Conservation (phyloP, 2,329 filamentous ascomycete genomes). For the Colletotrichum tropicale region DNA sequence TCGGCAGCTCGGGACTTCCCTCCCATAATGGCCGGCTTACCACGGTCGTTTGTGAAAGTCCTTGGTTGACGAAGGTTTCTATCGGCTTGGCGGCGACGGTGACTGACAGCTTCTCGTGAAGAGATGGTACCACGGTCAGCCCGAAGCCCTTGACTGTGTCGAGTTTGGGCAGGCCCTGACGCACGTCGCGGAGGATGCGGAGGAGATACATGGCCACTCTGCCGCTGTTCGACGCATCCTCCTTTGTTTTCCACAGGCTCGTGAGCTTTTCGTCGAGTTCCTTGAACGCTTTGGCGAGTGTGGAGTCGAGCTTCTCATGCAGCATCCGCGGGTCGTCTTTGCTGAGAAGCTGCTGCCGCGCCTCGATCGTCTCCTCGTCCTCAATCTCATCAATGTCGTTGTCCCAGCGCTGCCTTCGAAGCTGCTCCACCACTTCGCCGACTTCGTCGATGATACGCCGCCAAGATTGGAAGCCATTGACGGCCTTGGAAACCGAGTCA, state of each 20-base stretch:
- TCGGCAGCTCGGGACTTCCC: constrained; percentile 71
- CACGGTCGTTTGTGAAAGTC: constrained; percentile 51
- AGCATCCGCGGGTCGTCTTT: constrained; percentile 73
- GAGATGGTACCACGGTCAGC: constrained; percentile 60
- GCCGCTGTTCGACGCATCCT: constrained; percentile 52
- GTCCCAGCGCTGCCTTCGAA: constrained; percentile 75
- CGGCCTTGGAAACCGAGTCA: constrained; percentile 65
- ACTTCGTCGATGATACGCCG: constrained; percentile 73
- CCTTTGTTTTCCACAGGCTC: constrained; percentile 51
- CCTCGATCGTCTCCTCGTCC: constrained; percentile 73
- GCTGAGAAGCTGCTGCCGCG: constrained; percentile 70
- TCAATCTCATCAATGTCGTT: constrained; percentile 76
- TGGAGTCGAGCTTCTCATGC: constrained; percentile 60
- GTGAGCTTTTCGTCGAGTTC: constrained; percentile 62
- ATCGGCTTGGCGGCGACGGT: constrained; percentile 56
- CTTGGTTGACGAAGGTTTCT: constrained; percentile 46
- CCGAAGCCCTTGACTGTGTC: constrained; percentile 60
- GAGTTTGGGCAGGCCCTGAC: constrained; percentile 65
- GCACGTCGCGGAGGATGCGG: constrained; percentile 76
- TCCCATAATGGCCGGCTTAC: constrained; percentile 79
- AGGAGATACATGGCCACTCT: constrained; percentile 69
- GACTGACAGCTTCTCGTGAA: constrained; percentile 67
- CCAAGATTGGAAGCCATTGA: constrained; percentile 74
- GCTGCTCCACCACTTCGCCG: constrained; percentile 64
- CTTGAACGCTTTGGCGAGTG: constrained; percentile 61